Evolutionary conservation across 2,329 filamentous ascomycete species (phyloP).

Genomic region (Talaromyces sp.): DNA sequence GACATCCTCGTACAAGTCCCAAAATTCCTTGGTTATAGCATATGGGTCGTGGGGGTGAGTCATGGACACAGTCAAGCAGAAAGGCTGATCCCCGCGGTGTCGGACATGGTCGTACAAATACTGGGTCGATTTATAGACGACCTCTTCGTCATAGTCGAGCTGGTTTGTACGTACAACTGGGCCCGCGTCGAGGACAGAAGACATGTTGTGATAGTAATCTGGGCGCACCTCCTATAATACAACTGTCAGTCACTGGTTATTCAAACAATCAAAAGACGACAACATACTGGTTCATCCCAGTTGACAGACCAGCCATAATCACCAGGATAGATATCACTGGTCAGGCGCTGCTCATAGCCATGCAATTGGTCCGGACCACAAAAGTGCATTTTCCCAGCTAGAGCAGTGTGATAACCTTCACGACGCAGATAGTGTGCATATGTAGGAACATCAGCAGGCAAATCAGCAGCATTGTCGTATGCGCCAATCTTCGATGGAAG

Average conservation of each 20-base stretch:
- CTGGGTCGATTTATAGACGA: slow-evolving; percentile 85
- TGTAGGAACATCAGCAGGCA: slow-evolving; percentile 78
- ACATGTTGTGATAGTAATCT: slow-evolving; percentile 96
- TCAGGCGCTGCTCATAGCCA: slow-evolving; percentile 86
- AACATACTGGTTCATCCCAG: slow-evolving; percentile 74
- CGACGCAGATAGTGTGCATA: slow-evolving; percentile 87
- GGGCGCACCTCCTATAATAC: slow-evolving; percentile 56
- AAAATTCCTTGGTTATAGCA: slow-evolving; percentile 88
- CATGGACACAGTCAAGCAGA: slow-evolving; percentile 84
- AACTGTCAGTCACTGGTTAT: no score
- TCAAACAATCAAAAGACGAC: background rate
- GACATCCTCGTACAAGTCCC: slow-evolving; percentile 84
- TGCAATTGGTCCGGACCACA: slow-evolving; percentile 85
- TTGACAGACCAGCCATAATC: slow-evolving; percentile 94
- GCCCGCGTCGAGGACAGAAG: slow-evolving; percentile 84
- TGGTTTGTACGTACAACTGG: slow-evolving; percentile 88
- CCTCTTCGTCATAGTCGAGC: slow-evolving; percentile 92
- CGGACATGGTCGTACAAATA: slow-evolving; percentile 88
- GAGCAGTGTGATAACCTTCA: slow-evolving; percentile 80
- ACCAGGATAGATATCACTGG: slow-evolving; percentile 91
- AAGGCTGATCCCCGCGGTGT: slow-evolving; percentile 70
- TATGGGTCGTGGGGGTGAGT: slow-evolving; percentile 95
- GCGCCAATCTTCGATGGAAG: slow-evolving; percentile 87
- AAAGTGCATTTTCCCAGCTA: slow-evolving; percentile 97
- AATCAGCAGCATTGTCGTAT: slow-evolving; percentile 84